phyloP scores from a whole-genome alignment of 2,329 filamentous ascomycete genomes.

The Phyllosticta citribraziliensis region DNA sequence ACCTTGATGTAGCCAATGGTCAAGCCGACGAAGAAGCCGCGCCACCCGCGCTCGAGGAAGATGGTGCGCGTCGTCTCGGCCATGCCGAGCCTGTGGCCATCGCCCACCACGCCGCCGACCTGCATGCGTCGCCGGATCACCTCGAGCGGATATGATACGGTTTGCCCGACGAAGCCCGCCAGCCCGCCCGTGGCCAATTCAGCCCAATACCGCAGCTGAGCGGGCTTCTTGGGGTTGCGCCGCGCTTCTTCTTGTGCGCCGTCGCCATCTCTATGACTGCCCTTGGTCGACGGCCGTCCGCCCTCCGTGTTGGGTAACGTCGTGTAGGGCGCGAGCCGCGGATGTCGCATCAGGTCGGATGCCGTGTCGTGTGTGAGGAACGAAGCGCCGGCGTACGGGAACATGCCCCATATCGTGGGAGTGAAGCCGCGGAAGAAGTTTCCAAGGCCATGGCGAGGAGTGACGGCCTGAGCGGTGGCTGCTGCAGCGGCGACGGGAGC shows the following conservation, averaged over 20 bases:
- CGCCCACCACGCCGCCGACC: constrained; percentile 86
- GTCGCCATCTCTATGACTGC: constrained; percentile 15
- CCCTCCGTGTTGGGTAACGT: constrained; percentile 53
- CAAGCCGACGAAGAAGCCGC: constrained; percentile 85
- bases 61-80: constrained; percentile 70
- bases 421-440: constrained; percentile 97
- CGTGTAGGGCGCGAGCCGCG: constrained; percentile 59
- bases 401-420: constrained; percentile 85
- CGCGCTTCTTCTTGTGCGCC: constrained; percentile 9
- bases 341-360: constrained; percentile 70
- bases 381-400: constrained; percentile 90
- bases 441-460: constrained; percentile 57
- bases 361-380: constrained; percentile 92
- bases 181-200: constrained; percentile 76
- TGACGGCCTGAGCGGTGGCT: constrained; percentile 40
- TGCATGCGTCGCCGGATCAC: constrained; percentile 92
- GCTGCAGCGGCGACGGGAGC: constrained; percentile 31
- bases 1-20: constrained; percentile 94
- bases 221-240: constrained; percentile 45
- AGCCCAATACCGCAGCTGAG: constrained; percentile 72
- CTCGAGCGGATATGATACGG: constrained; percentile 85
- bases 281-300: neutral
- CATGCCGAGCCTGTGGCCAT: constrained; percentile 70
- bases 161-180: constrained; percentile 83
- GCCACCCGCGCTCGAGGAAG: constrained; percentile 61